phyloP scores from a whole-genome alignment of 2,329 filamentous ascomycete genomes.

The Fusarium sp. region DNA sequence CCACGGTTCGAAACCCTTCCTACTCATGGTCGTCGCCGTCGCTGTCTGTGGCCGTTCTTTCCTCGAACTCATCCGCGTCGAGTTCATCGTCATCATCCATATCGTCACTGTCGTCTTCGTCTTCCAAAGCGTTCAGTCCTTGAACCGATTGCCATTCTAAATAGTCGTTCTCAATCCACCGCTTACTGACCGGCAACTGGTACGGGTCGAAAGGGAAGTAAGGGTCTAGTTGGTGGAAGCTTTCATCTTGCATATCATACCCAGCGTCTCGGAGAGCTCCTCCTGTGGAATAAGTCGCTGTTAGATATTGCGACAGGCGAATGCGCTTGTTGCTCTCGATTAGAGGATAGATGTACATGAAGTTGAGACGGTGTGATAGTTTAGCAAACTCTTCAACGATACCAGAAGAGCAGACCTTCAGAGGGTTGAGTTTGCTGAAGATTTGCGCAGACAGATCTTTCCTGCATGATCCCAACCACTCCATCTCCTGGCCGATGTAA shows the following conservation, averaged over 20 bases:
- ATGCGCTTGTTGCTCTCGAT: slow-evolving; percentile 94
- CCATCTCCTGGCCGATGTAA: slow-evolving; percentile 76
- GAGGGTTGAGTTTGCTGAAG: slow-evolving; percentile 89
- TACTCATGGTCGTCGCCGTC: slow-evolving; percentile 57
- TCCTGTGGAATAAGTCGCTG: slow-evolving; percentile 66
- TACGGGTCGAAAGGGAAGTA: slow-evolving; percentile 99
- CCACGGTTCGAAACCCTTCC: slow-evolving; percentile 28
- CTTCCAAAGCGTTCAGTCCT: slow-evolving; percentile 69
- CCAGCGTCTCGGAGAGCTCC: slow-evolving; percentile 64
- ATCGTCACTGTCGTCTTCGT: slow-evolving; percentile 66
- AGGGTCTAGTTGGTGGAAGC: slow-evolving; percentile 86
- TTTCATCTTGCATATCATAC: slow-evolving; percentile 71
- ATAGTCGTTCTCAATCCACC: slow-evolving; percentile 89
- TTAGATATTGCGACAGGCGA: slow-evolving; percentile 77
- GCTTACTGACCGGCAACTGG: slow-evolving; percentile 84
- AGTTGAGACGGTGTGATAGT: slow-evolving; percentile 84
- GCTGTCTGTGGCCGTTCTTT: slow-evolving; percentile 64
- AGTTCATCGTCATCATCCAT: slow-evolving; percentile 63
- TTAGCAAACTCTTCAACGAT: slow-evolving; percentile 94
- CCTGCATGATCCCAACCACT: slow-evolving; percentile 80
- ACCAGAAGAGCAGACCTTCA: slow-evolving; percentile 91
- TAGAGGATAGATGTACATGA: slow-evolving; percentile 89
- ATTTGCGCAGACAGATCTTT: slow-evolving; percentile 81
- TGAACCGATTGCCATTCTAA: slow-evolving; percentile 81
- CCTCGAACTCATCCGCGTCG: slow-evolving; percentile 59